These are phyloP conservation scores for Gracilaria vermiculophylla DNA, from an alignment of 23 red algal species.

Conservation along the genomic window DNA sequence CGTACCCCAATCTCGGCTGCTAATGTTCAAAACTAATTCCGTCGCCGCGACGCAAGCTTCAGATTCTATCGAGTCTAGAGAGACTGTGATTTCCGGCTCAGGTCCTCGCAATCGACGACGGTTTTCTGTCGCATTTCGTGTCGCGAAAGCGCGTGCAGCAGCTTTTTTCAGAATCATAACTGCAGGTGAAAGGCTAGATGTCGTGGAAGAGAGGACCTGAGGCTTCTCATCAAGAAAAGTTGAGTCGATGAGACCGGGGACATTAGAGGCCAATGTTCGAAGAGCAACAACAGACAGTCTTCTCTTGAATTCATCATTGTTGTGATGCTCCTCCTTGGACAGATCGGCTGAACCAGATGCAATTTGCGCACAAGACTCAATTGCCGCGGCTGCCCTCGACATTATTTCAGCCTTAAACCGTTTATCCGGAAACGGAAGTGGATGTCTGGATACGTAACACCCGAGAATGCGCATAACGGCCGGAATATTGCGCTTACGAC, in stretches of 20 bases:
- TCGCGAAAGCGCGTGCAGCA: constrained; percentile 22
- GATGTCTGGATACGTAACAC: constrained; percentile 20
- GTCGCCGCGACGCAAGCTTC: constrained; percentile 35
- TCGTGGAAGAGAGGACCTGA: constrained; percentile 26
- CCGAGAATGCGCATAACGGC: constrained; percentile 25
- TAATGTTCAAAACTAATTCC: constrained; percentile 31
- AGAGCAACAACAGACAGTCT: constrained; percentile 41
- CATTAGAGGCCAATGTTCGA: constrained; percentile 25
- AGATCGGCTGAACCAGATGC: constrained; percentile 35
- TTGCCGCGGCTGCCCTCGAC: constrained; percentile 3
- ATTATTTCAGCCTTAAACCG: constrained; percentile 33
- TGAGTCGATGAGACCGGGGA: constrained; percentile 38
- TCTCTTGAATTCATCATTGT: constrained; percentile 25
- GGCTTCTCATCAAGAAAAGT: constrained; percentile 61
- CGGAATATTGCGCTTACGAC: constrained; percentile 21
- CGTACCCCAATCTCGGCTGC: constrained; percentile 64
- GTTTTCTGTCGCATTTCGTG: constrained; percentile 20
- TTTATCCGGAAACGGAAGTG: constrained; percentile 47
- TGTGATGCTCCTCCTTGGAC: constrained; percentile 5
- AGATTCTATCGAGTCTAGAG: constrained; percentile 10
- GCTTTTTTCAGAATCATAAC: constrained; percentile 30
- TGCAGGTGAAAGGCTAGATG: constrained; percentile 35
- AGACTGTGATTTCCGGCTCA: not conserved
- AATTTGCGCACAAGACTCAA: constrained; percentile 15
- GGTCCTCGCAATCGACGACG: not conserved